These are phyloP conservation scores for Collybia mongolica DNA, from an alignment of 768 basidiomycete genomes.

Conservation along the genomic window DNA sequence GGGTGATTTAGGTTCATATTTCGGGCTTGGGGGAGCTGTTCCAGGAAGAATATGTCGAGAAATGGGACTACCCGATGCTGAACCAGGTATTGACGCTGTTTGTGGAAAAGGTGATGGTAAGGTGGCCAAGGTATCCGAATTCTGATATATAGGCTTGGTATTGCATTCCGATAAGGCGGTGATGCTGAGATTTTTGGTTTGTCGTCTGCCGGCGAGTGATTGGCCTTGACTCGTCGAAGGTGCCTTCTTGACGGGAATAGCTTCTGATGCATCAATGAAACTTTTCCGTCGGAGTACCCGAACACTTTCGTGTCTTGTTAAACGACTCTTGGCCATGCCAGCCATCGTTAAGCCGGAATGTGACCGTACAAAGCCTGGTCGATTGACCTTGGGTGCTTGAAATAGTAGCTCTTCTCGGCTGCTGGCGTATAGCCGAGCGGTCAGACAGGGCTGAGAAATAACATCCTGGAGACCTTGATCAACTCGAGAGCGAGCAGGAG, in stretches of 20 bases:
- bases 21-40: constrained; percentile 11
- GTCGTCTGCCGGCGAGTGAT: constrained; percentile 22
- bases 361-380: constrained; percentile 48
- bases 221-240: constrained; percentile 16
- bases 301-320: constrained; percentile 70
- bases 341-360: constrained; percentile 61
- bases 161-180: constrained; percentile 28
- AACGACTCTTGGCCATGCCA: constrained; percentile 58
- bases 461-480: constrained; percentile 82
- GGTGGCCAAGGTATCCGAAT: constrained; percentile 12
- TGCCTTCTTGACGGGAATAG: constrained; percentile 17
- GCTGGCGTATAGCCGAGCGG: constrained; percentile 65
- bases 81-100: constrained; percentile 15
- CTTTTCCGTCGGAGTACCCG: constrained; percentile 62
- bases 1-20: constrained; percentile 18
- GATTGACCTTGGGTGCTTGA: constrained; percentile 44
- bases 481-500: constrained; percentile 63
- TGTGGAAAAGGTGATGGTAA: constrained; percentile 39
- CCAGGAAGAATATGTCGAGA: constrained; percentile 5
- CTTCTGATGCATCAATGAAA: constrained; percentile 34
- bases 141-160: constrained; percentile 8
- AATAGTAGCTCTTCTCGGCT: constrained; percentile 65
- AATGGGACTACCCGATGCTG: constrained; percentile 15
- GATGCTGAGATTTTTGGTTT: constrained; percentile 34
- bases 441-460: constrained; percentile 69